phyloP scores from a whole-genome alignment of 805 yeast species.

The Cyberlindnera meyerae region DNA sequence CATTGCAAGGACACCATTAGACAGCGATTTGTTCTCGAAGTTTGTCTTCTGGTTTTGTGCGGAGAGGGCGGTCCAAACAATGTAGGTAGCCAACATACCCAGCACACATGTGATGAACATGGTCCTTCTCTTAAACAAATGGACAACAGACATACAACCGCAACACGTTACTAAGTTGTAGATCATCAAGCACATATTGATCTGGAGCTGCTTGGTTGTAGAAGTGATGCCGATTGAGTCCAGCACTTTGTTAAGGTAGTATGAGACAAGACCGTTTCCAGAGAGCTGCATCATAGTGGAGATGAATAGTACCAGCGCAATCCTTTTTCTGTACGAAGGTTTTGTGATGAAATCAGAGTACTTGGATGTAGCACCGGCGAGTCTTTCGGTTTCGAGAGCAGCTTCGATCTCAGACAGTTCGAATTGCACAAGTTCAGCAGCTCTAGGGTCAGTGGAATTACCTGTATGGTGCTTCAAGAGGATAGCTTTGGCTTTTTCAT shows the following conservation, averaged over 20 bases:
- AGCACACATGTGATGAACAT: constrained; percentile 31
- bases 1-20: constrained; percentile 43
- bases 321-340: constrained; percentile 36
- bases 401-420: constrained; percentile 36
- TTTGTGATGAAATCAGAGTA: constrained; percentile 34
- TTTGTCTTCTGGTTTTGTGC: constrained; percentile 37
- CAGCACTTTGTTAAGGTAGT: constrained; percentile 45
- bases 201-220: constrained; percentile 36
- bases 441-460: constrained; percentile 21
- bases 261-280: constrained; percentile 35
- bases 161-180: constrained; percentile 34
- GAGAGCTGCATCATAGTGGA: constrained; percentile 39
- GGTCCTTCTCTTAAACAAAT: constrained; percentile 31
- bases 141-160: constrained; percentile 20
- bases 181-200: constrained; percentile 44
- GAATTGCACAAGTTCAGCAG: constrained; percentile 27
- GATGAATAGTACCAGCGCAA: constrained; percentile 29
- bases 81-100: constrained; percentile 32
- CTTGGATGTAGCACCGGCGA: constrained; percentile 25
- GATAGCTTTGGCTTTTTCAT: constrained; percentile 38
- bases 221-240: constrained; percentile 47
- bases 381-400: constrained; percentile 37
- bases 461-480: constrained; percentile 36
- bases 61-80: constrained; percentile 41
- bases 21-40: constrained; percentile 34